Evolutionary conservation across 208 protist genomes (phyloP), one percentile per base, ranked within the genome.

Genomic region (Wallacemonas sp.): DNA sequence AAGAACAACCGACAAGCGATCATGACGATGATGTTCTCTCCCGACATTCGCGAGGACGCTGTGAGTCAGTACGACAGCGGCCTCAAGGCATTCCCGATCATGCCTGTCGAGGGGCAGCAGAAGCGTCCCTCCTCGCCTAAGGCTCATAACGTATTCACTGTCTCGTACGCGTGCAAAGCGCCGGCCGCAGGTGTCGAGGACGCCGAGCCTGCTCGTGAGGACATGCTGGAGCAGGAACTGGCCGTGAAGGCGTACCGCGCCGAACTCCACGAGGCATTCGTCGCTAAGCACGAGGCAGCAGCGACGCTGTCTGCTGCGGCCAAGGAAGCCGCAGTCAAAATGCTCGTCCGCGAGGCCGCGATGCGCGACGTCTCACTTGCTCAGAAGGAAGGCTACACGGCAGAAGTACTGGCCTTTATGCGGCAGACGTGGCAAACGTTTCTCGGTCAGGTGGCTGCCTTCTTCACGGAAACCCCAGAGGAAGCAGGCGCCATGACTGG

Each of bases 371-470:
- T 87, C 1, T 36, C 38, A 0, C 9, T 74, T 4, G 78, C 68
- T 12, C 36, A 33, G 1, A 33, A 24, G 5, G 41, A 30, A 16
- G 55, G 61, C 2, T 85, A 85, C 49, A 68, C 71, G n/a, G 36
- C 39, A 14, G 61, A 65, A 23, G 73, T 87, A 29, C 34, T 87
- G 16, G 36, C 74, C n/a, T 85, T 87, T 52, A 83, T 87, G 66
- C 60, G 39, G 2, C 74, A 80, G 36, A 85, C 80, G 24, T 92
- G 86, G 86, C 52, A 60, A 8, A 68, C 70, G 11, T 75, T 92
- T 41, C 78, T 92, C 27, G 47, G 65, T 21, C 81, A 92, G 55
- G 72, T 73, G 4, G 70, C 78, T 16, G 68, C 68, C 6, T 84
- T 86, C 47, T 74, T 85, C 39, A 44, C n/a, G n/a, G 41, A 56